These are phyloP conservation scores for Flaveria ramosissima DNA, from an alignment of 129 eudicot genomes.

Conservation along the genomic window DNA sequence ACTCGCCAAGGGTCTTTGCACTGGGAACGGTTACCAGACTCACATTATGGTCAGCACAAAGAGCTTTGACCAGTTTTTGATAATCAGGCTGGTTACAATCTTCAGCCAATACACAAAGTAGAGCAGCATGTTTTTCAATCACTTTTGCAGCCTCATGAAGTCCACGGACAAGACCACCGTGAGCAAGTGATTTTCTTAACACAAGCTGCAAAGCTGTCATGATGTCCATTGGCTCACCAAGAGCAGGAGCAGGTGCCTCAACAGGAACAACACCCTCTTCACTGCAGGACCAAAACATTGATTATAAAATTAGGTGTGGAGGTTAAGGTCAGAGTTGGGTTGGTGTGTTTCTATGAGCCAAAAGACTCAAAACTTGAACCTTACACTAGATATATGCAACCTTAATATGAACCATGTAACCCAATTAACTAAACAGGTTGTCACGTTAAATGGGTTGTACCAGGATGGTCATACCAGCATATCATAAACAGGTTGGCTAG, in stretches of 20 bases:
- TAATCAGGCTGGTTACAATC: constrained; percentile 96
- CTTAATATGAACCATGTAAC: not conserved
- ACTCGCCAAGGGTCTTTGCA: constrained; percentile 98
- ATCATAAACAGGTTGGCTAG: not conserved
- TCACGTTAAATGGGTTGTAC: not conserved
- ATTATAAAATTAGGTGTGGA: not conserved
- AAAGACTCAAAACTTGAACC: not conserved
- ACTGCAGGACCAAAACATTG: constrained; percentile 41
- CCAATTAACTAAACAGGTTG: not conserved
- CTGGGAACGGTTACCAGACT: constrained; percentile 81
- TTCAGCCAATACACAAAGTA: constrained; percentile 93
- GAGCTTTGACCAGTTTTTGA: constrained; percentile 79
- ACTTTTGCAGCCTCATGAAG: constrained; percentile 95
- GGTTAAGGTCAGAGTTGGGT: not conserved
- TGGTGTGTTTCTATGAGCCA: not conserved
- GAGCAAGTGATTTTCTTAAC: constrained; percentile 80
- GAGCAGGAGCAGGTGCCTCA: constrained; percentile 68
- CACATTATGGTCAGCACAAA: constrained; percentile 94
- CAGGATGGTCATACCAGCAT: not conserved
- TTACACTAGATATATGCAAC: not conserved
- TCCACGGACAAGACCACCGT: constrained; percentile 89
- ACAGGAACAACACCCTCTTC: constrained; percentile 73
- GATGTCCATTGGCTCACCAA: constrained; percentile 95
- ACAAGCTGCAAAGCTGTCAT: constrained; percentile 95
- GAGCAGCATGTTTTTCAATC: constrained; percentile 91